Conservation (phyloP, 139 green algal genomes). For the Chlorella sorokiniana region DNA sequence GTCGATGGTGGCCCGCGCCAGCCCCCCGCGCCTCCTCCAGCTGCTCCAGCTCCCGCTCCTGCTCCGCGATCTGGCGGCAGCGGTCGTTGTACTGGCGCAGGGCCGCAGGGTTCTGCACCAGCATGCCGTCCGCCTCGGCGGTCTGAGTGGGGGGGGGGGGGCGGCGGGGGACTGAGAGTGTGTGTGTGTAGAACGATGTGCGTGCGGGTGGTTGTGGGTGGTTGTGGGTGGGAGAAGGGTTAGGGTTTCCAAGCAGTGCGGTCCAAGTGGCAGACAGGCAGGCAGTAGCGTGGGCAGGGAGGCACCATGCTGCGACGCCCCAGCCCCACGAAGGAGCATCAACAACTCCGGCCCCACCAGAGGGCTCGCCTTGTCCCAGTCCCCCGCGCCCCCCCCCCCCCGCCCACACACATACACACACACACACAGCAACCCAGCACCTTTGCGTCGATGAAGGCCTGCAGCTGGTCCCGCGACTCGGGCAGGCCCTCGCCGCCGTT, state of each 20-base stretch:
- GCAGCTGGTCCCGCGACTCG: not conserved
- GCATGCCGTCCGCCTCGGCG: constrained; percentile 63
- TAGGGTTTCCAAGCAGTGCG: no score
- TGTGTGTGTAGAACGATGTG: not conserved
- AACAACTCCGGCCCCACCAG: no score
- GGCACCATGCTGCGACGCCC: no score
- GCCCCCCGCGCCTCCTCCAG: constrained; percentile 23
- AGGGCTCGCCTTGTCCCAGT: no score
- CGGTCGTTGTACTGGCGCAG: constrained; percentile 58
- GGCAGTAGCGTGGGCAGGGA: not conserved
- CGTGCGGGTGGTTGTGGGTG: no score
- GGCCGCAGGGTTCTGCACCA: constrained; percentile 75
- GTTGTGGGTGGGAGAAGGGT: not conserved
- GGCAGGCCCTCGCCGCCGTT: not conserved
- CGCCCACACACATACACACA: not conserved
- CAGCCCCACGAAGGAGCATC: no score
- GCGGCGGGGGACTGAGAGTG: not conserved
- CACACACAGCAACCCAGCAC: not conserved
- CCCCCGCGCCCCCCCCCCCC: not conserved
- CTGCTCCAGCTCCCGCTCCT: constrained; percentile 22
- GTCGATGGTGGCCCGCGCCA: constrained; percentile 30
- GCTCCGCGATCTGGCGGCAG: not conserved
- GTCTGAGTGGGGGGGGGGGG: not conserved
- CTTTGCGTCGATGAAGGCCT: not conserved
- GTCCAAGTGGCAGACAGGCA: not conserved